Evolutionary conservation across 1,284 basidiomycete genomes (phyloP).

Genomic region (Nidula niveotomentosa): DNA sequence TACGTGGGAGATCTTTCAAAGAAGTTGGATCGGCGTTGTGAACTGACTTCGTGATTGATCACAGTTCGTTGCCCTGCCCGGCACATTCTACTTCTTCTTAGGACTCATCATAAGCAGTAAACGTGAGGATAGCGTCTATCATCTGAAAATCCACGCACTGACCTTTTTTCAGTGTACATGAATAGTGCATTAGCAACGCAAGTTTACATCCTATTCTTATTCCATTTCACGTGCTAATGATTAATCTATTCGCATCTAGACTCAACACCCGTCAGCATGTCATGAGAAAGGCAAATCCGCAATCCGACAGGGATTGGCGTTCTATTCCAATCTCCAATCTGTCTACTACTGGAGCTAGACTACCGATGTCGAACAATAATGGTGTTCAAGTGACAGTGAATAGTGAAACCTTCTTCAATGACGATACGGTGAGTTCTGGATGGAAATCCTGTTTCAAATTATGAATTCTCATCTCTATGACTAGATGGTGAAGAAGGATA

Average conservation of each 20-base stretch:
- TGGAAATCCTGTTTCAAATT: neutral
- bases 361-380: neutral
- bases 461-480: neutral
- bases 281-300: neutral
- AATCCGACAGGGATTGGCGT: neutral
- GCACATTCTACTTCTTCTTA: conserved; percentile 17
- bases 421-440: neutral
- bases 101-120: conserved; percentile 14
- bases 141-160: neutral
- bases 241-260: neutral
- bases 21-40: neutral
- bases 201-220: neutral
- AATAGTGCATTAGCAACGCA: conserved; percentile 20
- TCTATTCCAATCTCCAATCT: neutral
- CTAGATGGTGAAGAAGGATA: neutral
- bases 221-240: neutral
- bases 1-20: neutral
- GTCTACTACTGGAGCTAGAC: neutral
- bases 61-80: conserved; percentile 14
- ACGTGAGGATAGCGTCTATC: conserved; percentile 4
- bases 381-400: neutral
- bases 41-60: neutral
- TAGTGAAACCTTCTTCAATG: neutral
- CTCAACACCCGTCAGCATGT: conserved; percentile 1
- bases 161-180: conserved; percentile 13